Evolutionary conservation across 257 asterid genomes (phyloP), one percentile per base, ranked within the genome.

Genomic region (Solanum verrucosum): DNA sequence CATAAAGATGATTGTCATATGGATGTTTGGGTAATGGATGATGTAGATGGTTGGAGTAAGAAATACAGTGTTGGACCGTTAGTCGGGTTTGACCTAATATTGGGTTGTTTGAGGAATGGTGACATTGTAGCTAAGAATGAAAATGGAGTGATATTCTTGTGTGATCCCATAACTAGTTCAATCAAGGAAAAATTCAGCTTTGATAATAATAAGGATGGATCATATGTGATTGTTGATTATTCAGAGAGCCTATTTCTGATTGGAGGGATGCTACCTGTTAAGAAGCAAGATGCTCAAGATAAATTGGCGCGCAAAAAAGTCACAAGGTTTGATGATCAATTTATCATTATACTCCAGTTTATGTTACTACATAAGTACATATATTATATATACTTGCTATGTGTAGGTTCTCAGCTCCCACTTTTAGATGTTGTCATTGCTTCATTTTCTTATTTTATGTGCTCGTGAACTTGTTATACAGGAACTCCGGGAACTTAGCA

Each of bases 21-120:
- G 40, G 88, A 87, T 87, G 85, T 87, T 60, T 87, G 88, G 88
- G 42, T 72, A 34, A 46, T 56, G 85, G 85, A 87, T 73, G 88
- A 87, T 49, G 88, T 74, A 16, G 83, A 34, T 74, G 59, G 88
- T 52, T 87, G 88, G 88, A 73, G 84, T 56, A 74, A 34, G 72
- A 74, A 23, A 73, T 87, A 46, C 37, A 44, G 10, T 12, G 75
- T 87, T 60, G 88, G 88, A 31, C 88, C 88, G 6, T 46, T 73
- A 12, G 3, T 49, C 5, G 70, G 78, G 6, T 79, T 87, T 16
- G 85, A 74, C 9, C 60, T 60, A 87, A 81, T 74, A 16, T 31
- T 73, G 20, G 74, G 75, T 7, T 52, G 73, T 87, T 74, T 65
- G 35, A 87, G 88, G 84, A 73, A 87, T n/a, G 88, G 88, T 74